Conservation (phyloP, 2,329 filamentous ascomycete species). For the Fusarium vanettenii region DNA sequence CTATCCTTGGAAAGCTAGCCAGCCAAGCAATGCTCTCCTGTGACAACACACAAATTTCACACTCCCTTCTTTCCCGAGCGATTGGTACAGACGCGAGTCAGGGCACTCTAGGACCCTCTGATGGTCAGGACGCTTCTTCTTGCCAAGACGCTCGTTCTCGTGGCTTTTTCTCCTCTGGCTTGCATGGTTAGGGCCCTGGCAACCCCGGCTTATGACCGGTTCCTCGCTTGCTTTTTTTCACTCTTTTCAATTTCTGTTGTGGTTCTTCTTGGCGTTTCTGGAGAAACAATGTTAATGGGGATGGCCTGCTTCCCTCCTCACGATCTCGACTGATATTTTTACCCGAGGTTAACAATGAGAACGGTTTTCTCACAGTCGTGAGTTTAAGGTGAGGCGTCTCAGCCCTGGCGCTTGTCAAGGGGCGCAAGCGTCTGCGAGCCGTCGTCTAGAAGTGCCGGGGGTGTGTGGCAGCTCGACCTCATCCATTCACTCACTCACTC, state of each 20-base stretch:
- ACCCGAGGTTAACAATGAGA: background rate
- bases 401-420: constrained; percentile 9
- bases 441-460: background rate
- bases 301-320: background rate
- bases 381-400: constrained; percentile 12
- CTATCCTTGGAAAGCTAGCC: background rate
- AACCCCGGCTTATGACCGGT: background rate
- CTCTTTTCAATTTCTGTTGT: background rate
- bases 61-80: background rate
- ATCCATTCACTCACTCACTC: background rate
- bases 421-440: background rate
- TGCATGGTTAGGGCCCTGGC: background rate
- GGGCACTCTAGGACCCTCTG: background rate
- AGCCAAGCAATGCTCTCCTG: background rate
- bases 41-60: background rate
- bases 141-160: background rate
- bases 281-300: background rate
- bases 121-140: background rate
- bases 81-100: background rate
- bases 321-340: background rate
- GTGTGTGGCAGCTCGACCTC: background rate
- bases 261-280: background rate
- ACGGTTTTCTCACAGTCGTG: background rate
- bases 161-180: background rate
- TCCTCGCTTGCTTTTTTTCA: background rate